Conservation (phyloP, 805 yeast genomes). For the Candida argentea region DNA sequence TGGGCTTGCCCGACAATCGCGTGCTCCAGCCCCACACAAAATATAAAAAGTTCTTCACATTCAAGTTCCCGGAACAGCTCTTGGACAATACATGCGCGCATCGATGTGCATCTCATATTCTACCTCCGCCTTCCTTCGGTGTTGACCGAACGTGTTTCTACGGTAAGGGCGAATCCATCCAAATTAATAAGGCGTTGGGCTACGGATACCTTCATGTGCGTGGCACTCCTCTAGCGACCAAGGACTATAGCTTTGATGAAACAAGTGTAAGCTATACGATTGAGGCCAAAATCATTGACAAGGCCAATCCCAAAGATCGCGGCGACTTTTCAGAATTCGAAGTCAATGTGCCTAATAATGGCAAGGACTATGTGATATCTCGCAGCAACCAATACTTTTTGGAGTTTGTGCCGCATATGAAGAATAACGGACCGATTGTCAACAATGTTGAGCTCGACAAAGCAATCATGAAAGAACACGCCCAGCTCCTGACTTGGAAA, state of each 20-base stretch:
- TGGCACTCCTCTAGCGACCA: slow-evolving; percentile 45
- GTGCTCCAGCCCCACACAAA: slow-evolving; percentile 37
- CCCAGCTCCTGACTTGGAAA: slow-evolving; percentile 23
- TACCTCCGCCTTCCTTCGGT: slow-evolving; percentile 36
- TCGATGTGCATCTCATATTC: slow-evolving; percentile 23
- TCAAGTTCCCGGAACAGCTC: slow-evolving; percentile 44
- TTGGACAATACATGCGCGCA: slow-evolving; percentile 45
- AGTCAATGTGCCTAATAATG: slow-evolving; percentile 25
- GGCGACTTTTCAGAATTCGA: slow-evolving; percentile 21
- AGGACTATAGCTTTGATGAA: slow-evolving; percentile 35
- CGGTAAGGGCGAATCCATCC: slow-evolving; percentile 24
- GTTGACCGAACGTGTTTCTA: slow-evolving; percentile 27
- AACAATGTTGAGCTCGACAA: slow-evolving; percentile 23
- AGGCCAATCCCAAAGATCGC: slow-evolving; percentile 20
- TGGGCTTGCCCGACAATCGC: slow-evolving; percentile 43
- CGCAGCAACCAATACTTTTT: slow-evolving; percentile 25
- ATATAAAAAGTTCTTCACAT: slow-evolving; percentile 50
- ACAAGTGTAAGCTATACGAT: slow-evolving; percentile 41
- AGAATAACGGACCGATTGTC: slow-evolving; percentile 17
- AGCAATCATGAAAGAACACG: slow-evolving; percentile 16
- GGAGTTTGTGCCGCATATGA: slow-evolving; percentile 29
- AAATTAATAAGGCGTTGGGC: slow-evolving; percentile 34
- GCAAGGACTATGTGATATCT: slow-evolving; percentile 26
- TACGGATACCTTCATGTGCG: slow-evolving; percentile 41
- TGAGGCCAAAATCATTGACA: slow-evolving; percentile 47